phyloP scores from a whole-genome alignment of 2,329 filamentous ascomycete genomes.

The Botrytis deweyae region DNA sequence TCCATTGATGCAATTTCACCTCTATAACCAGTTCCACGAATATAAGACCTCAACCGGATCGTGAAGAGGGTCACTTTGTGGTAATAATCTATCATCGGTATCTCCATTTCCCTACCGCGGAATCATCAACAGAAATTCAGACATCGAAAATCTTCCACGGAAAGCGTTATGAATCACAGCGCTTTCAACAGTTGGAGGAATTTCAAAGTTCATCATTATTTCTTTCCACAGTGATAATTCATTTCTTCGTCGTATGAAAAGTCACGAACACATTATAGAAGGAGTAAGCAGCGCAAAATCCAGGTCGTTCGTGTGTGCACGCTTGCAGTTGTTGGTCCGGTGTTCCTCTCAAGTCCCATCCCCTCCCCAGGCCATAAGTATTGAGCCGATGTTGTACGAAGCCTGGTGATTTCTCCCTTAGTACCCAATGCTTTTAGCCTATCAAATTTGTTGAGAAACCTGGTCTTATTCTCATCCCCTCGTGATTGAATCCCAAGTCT shows the following conservation, averaged over 20 bases:
- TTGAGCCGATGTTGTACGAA: neutral
- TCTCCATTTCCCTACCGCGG: neutral
- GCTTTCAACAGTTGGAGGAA: neutral
- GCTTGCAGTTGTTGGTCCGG: neutral
- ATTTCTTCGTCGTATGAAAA: neutral
- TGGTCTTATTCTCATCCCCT: neutral
- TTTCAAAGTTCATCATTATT: conserved; percentile 40
- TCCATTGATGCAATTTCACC: neutral
- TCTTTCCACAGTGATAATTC: conserved; percentile 46
- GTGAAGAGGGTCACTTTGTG: neutral
- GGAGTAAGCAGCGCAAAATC: neutral
- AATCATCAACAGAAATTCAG: neutral
- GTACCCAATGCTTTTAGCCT: neutral
- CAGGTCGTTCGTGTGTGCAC: neutral
- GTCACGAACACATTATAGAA: neutral
- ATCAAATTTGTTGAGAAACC: neutral
- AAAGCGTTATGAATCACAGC: conserved; percentile 36
- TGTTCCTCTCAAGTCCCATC: neutral
- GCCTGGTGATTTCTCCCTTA: neutral
- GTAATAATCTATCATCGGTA: neutral
- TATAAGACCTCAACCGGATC: neutral
- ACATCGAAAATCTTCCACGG: conserved; percentile 4
- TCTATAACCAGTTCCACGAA: too few species aligned
- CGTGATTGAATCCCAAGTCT: neutral
- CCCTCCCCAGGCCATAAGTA: neutral